Evolutionary conservation across 257 asterid genomes (phyloP), one percentile per base, ranked within the genome.

Genomic region (Scutellaria minor): DNA sequence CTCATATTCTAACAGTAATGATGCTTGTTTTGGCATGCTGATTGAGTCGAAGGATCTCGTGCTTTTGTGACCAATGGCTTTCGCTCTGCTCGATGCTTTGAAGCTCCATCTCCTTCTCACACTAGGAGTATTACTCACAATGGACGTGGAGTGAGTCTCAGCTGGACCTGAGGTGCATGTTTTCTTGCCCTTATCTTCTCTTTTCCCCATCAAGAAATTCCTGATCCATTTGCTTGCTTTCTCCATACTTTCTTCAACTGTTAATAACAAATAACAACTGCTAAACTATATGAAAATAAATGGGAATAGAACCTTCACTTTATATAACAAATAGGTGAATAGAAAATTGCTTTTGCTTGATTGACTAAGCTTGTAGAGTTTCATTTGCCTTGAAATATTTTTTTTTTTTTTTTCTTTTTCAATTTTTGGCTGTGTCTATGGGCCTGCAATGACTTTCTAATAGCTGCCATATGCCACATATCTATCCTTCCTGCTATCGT

Each of bases 161-260:
- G 58, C 31, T 18, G 73, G 18, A 46, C 45, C 15, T 40, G 84
- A 76, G 37, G 77, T 70, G 52, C 68, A 48, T 58, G 57, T 64
- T 75, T 79, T 83, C 81, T 88, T 81, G 57, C 66, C 76, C 68
- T 77, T 78, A 60, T 80, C 88, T 9, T 83, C 91, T 73, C 71
- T 87, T 51, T 80, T 87, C 27, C 97, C 96, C 74, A 85, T 52
- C 73, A 89, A 77, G 20, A 91, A 80, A 73, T 84, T 87, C 77
- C 84, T 81, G 73, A 89, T 83, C 97, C 97, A 89, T 80, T 72
- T 85, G 78, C 89, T 77, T 77, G 94, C 96, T 79, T 84, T 87
- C 42, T 83, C 94, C 96, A 91, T 88, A 60, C 53, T 53, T 65
- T 71, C 53, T 53, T 65, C 69, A 51, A 56, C 75, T 31, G 40